These are phyloP conservation scores for Penicillium pulvis DNA, from an alignment of 495 filamentous ascomycete species.

Conservation along the genomic window DNA sequence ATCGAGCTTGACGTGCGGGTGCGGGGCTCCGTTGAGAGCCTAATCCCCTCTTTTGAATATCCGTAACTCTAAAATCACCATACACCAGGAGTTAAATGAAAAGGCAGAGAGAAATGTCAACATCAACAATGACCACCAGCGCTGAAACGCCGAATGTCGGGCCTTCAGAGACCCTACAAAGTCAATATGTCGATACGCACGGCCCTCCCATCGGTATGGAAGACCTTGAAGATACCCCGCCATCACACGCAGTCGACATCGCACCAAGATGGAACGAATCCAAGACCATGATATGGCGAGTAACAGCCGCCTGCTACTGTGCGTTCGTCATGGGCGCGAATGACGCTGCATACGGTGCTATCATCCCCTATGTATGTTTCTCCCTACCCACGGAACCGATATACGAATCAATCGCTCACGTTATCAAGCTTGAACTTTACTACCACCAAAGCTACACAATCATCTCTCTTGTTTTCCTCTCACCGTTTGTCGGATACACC, in stretches of 20 bases:
- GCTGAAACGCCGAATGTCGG: too few species aligned
- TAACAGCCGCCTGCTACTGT: slow-evolving; percentile 24
- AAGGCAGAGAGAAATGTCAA: too few species aligned
- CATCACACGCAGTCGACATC: slow-evolving; percentile 21
- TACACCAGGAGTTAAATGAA: too few species aligned
- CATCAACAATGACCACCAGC: too few species aligned
- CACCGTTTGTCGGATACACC: slow-evolving; percentile 58
- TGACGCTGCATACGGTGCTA: slow-evolving; percentile 69
- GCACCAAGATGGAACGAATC: slow-evolving; percentile 29
- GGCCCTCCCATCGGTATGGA: not conserved
- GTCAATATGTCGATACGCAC: too few species aligned
- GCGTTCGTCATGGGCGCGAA: slow-evolving; percentile 69
- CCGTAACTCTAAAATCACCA: too few species aligned
- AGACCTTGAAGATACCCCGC: slow-evolving; percentile 6
- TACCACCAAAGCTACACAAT: slow-evolving; percentile 56
- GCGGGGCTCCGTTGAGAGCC: too few species aligned
- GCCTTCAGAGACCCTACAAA: too few species aligned
- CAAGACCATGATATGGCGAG: slow-evolving; percentile 25
- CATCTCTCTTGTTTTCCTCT: slow-evolving; percentile 61
- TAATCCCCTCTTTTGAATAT: too few species aligned
- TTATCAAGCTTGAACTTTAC: slow-evolving; percentile 53
- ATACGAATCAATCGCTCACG: too few species aligned
- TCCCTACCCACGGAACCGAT: too few species aligned
- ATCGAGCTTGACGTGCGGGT: too few species aligned
- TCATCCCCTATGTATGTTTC: slow-evolving; percentile 50